phyloP scores from a whole-genome alignment of 345 rosid genomes.

The Lepidium didymum region DNA sequence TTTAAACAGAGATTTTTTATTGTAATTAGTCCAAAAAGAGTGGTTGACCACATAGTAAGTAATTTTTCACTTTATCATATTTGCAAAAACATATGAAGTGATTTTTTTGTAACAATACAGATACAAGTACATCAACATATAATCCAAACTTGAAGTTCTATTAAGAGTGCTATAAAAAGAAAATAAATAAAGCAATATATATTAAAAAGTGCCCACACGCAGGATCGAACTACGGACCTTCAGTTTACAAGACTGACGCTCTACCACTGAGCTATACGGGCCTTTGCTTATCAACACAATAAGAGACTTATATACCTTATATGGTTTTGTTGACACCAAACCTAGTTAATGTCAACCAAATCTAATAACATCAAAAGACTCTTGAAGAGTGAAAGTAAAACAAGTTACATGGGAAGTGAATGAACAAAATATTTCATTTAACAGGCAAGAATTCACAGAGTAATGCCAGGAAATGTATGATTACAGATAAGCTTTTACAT shows the following conservation, averaged over 20 bases:
- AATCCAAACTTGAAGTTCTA: too few relatives aligned
- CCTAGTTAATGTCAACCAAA: too few relatives aligned
- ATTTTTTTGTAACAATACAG: too few relatives aligned
- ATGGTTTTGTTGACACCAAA: too few relatives aligned
- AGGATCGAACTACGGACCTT: slow-evolving; percentile 83
- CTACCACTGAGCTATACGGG: slow-evolving; percentile 94
- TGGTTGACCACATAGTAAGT: too few relatives aligned
- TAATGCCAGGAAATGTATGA: slow-evolving; percentile 24
- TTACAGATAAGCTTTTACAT: slow-evolving; percentile 16
- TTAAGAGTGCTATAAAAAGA: not conserved
- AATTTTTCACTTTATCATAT: too few relatives aligned
- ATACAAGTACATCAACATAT: too few relatives aligned
- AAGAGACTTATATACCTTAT: too few relatives aligned
- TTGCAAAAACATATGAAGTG: too few relatives aligned
- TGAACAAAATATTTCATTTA: not conserved
- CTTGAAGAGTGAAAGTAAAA: not conserved
- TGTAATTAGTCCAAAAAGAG: too few relatives aligned
- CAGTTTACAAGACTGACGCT: slow-evolving; percentile 89
- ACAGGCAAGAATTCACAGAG: slow-evolving; percentile 27
- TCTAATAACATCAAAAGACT: not conserved
- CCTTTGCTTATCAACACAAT: too few relatives aligned
- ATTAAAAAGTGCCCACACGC: slow-evolving; percentile 55
- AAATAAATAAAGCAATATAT: not conserved
- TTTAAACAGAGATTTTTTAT: too few relatives aligned
- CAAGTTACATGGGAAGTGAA: not conserved